phyloP scores from a whole-genome alignment of 331 rosid species.

The Quercus tomentella region DNA sequence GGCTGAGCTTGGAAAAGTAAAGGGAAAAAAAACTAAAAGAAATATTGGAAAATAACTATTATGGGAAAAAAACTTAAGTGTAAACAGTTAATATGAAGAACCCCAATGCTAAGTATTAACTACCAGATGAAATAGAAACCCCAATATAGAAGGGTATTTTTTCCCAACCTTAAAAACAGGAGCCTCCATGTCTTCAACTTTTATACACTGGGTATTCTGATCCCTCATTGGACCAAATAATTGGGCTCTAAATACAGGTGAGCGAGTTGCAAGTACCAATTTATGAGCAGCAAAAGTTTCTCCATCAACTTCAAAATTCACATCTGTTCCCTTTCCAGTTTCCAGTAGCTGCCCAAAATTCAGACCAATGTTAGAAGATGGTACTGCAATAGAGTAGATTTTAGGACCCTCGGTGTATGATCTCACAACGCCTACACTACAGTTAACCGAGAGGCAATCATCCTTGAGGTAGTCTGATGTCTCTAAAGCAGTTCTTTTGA shows the following conservation, averaged over 20 bases:
- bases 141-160: not conserved
- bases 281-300: constrained; percentile 64
- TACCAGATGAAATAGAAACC: not conserved
- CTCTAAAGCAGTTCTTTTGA: constrained; percentile 74
- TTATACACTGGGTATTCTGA: constrained; percentile 56
- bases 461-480: constrained; percentile 86
- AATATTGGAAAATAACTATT: not conserved
- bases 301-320: constrained; percentile 58
- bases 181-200: constrained; percentile 79
- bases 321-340: constrained; percentile 68
- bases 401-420: constrained; percentile 75
- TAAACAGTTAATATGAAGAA: not conserved
- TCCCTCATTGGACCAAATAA: constrained; percentile 92
- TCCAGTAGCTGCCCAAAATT: constrained; percentile 67
- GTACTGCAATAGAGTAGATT: constrained; percentile 58
- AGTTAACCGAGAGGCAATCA: constrained; percentile 69
- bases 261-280: constrained; percentile 80
- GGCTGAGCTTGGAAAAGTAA: constrained; percentile 1
- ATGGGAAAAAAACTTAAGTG: not conserved
- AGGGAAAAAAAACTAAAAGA: not conserved
- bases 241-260: constrained; percentile 89
- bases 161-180: constrained; percentile 69
- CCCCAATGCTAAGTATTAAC: not conserved
- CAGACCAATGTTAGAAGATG: constrained; percentile 60
- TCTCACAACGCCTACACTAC: constrained; percentile 85